Base-by-base conservation (phyloP, 2,329 filamentous ascomycete species). In the Pseudogymnoascus pannorum region DNA sequence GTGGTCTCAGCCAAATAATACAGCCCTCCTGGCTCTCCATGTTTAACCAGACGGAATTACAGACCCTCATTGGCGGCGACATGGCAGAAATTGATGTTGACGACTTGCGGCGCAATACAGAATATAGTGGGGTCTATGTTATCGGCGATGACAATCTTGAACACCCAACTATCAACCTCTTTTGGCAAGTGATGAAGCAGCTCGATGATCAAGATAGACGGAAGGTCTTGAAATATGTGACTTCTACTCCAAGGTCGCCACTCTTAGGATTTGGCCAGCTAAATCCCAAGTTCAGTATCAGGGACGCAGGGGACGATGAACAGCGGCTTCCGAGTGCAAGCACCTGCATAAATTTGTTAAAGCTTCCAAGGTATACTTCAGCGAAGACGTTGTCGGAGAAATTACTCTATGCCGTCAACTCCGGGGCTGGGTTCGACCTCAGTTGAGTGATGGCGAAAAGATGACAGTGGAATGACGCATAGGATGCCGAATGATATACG, bases 31-130 rank as follows among this genome's bases (percentile, higher is more conserved):
- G 94, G 94, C 82, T 99, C 4, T 92, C 88, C 69, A 97, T 99
- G 94, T 99, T 99, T 79, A 99, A 99, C 74, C 93, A 97, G 73
- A 85, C 85, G 2, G 94, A 99, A 73, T 82, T 99, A 4, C 94
- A 97, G 75, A 94, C 91, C 1, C 86, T 99, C 5, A 89, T 99
- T 14, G 91, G 92, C 60, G 94, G 94, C 44, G 92, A 96, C 68
- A 87, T 86, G 26, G 87, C 87, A 8, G 87, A 90, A 64, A 95
- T 99, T 62, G 88, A 97, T 69, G 82, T 99, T 35, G 85, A 88
- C 26, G 94, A 99, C 72, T 80, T 97, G 40, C 85, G 92, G 22
- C 80, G 79, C 60, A 89, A 97, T 75, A 97, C 94, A 0, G 75
- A 84, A 2, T 99, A 97, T 73, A 89, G 90, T 59, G 94, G 94